Percentiles rank a stretch among this genome's conserved stretches.
phyloP scores from a whole-genome alignment of 2,329 filamentous ascomycete genomes.

The Apiospora rasikravindrae region DNA sequence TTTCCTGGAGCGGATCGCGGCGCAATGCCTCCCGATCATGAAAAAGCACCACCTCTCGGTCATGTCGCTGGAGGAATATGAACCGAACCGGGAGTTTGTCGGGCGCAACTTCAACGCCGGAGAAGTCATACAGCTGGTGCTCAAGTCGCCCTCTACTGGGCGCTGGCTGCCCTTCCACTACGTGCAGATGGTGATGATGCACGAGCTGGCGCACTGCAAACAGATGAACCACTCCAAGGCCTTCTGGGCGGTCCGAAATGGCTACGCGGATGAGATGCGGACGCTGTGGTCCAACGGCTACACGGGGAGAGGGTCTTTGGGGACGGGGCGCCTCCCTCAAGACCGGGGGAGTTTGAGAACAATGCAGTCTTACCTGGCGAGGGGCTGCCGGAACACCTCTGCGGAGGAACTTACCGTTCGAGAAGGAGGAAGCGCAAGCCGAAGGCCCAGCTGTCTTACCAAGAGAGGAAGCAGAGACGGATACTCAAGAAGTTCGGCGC shows the following conservation, averaged over 20 bases:
- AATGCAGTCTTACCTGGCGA: slow-evolving; percentile 60
- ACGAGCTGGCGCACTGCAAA: slow-evolving; percentile 79
- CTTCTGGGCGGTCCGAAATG: slow-evolving; percentile 82
- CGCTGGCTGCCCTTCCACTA: slow-evolving; percentile 82
- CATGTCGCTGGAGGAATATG: slow-evolving; percentile 79
- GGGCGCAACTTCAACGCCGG: slow-evolving; percentile 91
- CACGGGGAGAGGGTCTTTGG: slow-evolving; percentile 85
- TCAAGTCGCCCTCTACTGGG: slow-evolving; percentile 67
- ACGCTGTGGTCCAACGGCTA: slow-evolving; percentile 73
- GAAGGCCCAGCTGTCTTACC: slow-evolving; percentile 64
- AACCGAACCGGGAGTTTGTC: slow-evolving; percentile 80
- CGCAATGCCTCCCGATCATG: slow-evolving; percentile 80
- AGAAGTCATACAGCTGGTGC: slow-evolving; percentile 83
- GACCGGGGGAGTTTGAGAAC: slow-evolving; percentile 64
- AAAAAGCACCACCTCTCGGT: slow-evolving; percentile 67
- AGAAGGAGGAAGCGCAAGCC: slow-evolving; percentile 60
- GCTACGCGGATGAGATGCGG: slow-evolving; percentile 74
- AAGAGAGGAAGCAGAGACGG: slow-evolving; percentile 73
- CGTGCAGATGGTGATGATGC: slow-evolving; percentile 93
- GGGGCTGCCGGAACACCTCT: slow-evolving; percentile 72
- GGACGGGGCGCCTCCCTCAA: slow-evolving; percentile 69
- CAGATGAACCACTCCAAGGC: slow-evolving; percentile 88
- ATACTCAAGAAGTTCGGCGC: slow-evolving; percentile 79
- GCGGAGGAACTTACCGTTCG: slow-evolving; percentile 78
- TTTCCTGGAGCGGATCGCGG: slow-evolving; percentile 78